Evolutionary conservation across 2,329 filamentous ascomycete species (phyloP).

Genomic region (Cladosporium sp.): DNA sequence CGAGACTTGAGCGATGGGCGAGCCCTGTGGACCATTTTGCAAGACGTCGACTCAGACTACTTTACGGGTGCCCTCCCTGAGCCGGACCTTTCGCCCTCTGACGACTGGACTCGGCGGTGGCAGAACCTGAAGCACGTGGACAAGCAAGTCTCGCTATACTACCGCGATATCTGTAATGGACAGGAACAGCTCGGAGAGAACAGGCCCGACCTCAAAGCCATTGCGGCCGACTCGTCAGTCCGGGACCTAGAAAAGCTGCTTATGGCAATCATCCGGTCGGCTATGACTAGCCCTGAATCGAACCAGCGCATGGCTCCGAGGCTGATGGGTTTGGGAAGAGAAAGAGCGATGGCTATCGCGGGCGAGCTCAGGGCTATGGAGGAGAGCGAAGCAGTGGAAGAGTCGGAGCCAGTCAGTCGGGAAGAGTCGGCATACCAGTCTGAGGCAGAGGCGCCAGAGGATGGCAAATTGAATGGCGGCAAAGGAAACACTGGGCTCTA

Average conservation of each 20-base stretch:
- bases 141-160: constrained; percentile 45
- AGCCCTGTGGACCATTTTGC: constrained; percentile 45
- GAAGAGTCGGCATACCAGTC: constrained; percentile 29
- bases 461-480: constrained; percentile 17
- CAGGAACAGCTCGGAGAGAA: constrained; percentile 36
- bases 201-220: constrained; percentile 46
- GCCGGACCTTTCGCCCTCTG: constrained; percentile 37
- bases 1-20: constrained; percentile 45
- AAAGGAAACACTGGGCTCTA: constrained; percentile 22
- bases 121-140: constrained; percentile 52
- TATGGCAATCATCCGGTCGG: constrained; percentile 46
- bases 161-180: constrained; percentile 42
- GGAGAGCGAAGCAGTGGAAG: constrained; percentile 23
- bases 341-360: constrained; percentile 31
- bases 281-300: constrained; percentile 44
- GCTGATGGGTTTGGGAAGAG: constrained; percentile 29
- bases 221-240: constrained; percentile 42
- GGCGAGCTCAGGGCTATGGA: constrained; percentile 31
- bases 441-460: constrained; percentile 24
- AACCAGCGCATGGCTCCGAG: constrained; percentile 44
- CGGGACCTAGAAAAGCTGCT: constrained; percentile 38
- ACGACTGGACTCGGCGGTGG: constrained; percentile 50
- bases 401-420: constrained; percentile 24
- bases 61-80: constrained; percentile 47
- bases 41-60: constrained; percentile 45